Base-by-base conservation (phyloP, 2,329 filamentous ascomycete genomes). In the Orbilia oligospora region DNA sequence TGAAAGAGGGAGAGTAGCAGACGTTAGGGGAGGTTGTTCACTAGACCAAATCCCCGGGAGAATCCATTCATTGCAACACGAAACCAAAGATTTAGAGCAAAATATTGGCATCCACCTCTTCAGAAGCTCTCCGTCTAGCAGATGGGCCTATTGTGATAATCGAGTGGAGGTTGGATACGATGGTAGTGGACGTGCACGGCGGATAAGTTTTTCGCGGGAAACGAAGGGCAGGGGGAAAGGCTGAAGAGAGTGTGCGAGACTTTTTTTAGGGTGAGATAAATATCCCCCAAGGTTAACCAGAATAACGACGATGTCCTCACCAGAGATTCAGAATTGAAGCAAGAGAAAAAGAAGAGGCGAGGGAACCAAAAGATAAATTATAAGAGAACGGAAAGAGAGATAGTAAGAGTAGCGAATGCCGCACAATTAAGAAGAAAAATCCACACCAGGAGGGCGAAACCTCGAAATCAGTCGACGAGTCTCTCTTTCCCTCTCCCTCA, bases 11-110 rank as follows among this genome's bases (percentile, higher is more conserved):
- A 55, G 49, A 27, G n/a, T 30, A 49, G 49, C 61, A 61, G 48
- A 38, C 30, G 36, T 78, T 72, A 78, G 68, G 75, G 68, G 68
- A 71, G 44, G 65, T 58, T 67, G 46, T 72, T 72, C 75, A 72
- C 75, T 46, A 44, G 38, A 61, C 46, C 30, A 68, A 65, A 69
- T 55, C 56, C 51, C 68, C 68, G 68, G 58, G 63, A 66, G 71
- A 65, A 72, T 64, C 68, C 75, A 71, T 44, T 56, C 75, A 78
- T 78, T 78, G 75, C 75, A 78, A 71, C 63, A 68, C 68, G 55
- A 56, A 72, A 56, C 46, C 55, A 51, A 58, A 22, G 36, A 36
- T 30, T 56, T 61, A 44, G 68, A 64, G 24, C 58, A 41, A 49
- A 24, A 72, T 64, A 55, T 69, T 36, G 22, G 48, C 24, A 51